A percentile compares a stretch with the other conserved stretches of the same genome.
These are phyloP conservation scores for Acacia pycnantha DNA, from an alignment of 331 rosid species.

Conservation along the genomic window DNA sequence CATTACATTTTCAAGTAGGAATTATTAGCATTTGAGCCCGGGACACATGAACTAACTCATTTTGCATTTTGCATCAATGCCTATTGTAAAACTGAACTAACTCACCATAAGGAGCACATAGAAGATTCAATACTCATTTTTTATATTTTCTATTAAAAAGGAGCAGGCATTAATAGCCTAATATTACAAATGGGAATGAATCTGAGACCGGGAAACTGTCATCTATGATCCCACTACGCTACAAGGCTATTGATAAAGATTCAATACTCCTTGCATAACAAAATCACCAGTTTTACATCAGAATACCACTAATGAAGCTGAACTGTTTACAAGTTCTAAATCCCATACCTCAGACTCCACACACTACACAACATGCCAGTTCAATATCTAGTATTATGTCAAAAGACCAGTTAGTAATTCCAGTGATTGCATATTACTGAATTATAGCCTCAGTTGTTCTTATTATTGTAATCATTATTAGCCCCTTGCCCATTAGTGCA, in stretches of 20 bases:
- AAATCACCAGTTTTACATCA: neutral
- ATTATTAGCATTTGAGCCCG: neutral
- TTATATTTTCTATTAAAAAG: too few relatives aligned
- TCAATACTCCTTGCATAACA: neutral
- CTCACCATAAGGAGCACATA: neutral
- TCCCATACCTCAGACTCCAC: neutral
- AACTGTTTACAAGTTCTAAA: neutral
- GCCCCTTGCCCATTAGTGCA: neutral
- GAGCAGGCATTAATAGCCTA: too few relatives aligned
- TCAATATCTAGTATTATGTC: neutral
- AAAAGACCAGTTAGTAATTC: neutral
- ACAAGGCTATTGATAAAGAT: neutral
- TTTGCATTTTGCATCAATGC: neutral
- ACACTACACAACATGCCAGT: neutral
- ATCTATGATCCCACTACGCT: too few relatives aligned
- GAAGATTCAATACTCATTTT: neutral
- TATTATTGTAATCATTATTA: neutral
- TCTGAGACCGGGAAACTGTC: too few relatives aligned
- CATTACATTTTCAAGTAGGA: neutral
- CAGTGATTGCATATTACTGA: constrained; percentile 5
- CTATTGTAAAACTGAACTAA: neutral
- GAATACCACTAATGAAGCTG: constrained; percentile 4
- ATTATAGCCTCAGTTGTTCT: neutral
- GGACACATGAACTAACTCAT: neutral
- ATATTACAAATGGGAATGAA: too few relatives aligned